A percentile compares a stretch with the other conserved stretches of the same genome.
phyloP scores from a whole-genome alignment of 305 asterid species.

The Stenogyne calaminthoides region DNA sequence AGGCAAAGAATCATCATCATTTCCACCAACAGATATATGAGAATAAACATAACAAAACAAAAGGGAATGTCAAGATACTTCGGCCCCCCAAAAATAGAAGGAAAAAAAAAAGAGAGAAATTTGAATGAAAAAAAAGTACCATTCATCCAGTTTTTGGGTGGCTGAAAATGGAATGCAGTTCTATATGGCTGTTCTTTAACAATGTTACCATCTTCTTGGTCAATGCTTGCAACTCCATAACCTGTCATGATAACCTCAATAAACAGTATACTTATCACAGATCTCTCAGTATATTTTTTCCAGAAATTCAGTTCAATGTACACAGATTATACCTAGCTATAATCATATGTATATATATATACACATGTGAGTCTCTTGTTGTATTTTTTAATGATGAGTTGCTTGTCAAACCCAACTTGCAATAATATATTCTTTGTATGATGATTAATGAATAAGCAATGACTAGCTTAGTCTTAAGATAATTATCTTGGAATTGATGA shows the following conservation, averaged over 20 bases:
- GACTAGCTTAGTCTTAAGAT: background rate
- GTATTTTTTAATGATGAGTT: background rate
- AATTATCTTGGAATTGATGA: background rate
- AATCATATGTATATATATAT: background rate
- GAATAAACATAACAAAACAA: background rate
- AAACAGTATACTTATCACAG: slow-evolving; percentile 9
- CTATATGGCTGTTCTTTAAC: slow-evolving; percentile 54
- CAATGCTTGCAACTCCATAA: too few relatives aligned
- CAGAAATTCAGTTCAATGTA: slow-evolving; percentile 50
- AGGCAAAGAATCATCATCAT: slow-evolving; percentile 30
- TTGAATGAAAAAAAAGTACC: slow-evolving; percentile 33
- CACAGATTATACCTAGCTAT: background rate
- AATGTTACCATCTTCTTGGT: background rate
- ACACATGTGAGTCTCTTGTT: too few relatives aligned
- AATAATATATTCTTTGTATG: background rate
- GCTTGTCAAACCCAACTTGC: slow-evolving; percentile 6
- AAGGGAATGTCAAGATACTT: background rate
- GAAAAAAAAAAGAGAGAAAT: background rate
- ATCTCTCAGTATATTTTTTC: slow-evolving; percentile 23
- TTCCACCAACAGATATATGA: slow-evolving; percentile 23
- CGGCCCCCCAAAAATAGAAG: background rate
- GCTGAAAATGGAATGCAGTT: slow-evolving; percentile 67
- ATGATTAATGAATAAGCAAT: background rate
- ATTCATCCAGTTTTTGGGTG: slow-evolving; percentile 77
- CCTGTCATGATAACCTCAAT: slow-evolving; percentile 26